Base-by-base conservation (phyloP, 495 filamentous ascomycete genomes). In the Cercophora sp. region DNA sequence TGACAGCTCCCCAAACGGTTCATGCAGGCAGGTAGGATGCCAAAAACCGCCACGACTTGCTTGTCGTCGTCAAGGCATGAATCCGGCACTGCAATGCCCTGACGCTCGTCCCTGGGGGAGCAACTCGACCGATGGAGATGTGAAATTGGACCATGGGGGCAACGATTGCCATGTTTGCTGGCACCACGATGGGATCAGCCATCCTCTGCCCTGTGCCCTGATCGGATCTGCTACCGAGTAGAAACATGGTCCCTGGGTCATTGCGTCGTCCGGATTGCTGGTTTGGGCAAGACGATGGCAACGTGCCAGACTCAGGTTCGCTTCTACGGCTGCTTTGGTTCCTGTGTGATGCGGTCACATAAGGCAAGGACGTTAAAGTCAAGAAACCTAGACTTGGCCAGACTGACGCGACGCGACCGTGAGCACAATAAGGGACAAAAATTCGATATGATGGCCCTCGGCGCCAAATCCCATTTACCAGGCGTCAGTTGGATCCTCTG, bases 11-110 rank as follows among this genome's bases (percentile, higher is more conserved):
- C 45, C 37, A 39, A 41, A 27, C 48, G 32, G 54, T 51, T 56
- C 54, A 56, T 56, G 54, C 54, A 46, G 47, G 29, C 40, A 24
- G 40, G 16, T 18, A 25, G 20, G 40, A 43, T 22, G 20, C 19
- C 40, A 3, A 36, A 36, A 16, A 10, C 23, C 40, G 44, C 44
- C 34, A 47, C 26, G 6, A 32, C 44, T 47, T 47, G 44, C 44
- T 47, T 34, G 34, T 10, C 37, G 19, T 15, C 31, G 48, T 47
- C 40, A 52, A 19, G 48, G 48, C 48, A 51, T 51, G 25, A 34
- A 16, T 6, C 10, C 24, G 20, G 22, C 22, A 27, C 16, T 27
- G 22, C 24, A 24, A 44, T 44, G 41, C 41, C 41, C 24, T 44
- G 41, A 44, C 25, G 13, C 22, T 10, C 40, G 20, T 43, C 19